Evolutionary conservation across 768 basidiomycete species (phyloP), one percentile per base, ranked within the genome.

Genomic region (Naganishia antarctica): DNA sequence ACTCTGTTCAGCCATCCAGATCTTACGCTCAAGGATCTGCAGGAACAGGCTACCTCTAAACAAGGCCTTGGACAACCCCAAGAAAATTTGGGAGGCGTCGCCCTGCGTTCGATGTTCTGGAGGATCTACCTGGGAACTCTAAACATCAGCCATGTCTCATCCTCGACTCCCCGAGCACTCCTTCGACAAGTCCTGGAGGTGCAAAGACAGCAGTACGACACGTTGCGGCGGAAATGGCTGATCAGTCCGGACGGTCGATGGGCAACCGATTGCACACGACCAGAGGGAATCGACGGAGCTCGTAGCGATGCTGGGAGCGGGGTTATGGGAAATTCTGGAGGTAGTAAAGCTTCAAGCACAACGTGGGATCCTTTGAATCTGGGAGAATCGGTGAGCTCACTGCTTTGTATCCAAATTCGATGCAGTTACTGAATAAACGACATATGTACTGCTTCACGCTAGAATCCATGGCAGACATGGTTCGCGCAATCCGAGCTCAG

Each of bases 391-490:
- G 68, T 69, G 29, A 25, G 68, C 62, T 2, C 1, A 16, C 32
- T 50, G 1, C 23, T 21, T 40, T 16, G 11, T 13, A 3, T 25
- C 32, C 9, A 34, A 43, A 59, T 26, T 25, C 9, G 43, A 2
- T 12, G 31, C 28, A 59, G 58, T 32, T 21, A n/a, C 28, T 29
- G 28, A 4, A 51, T n/a, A n/a, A n/a, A n/a, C n/a, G 15, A n/a
- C 25, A 13, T n/a, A 11, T 18, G n/a, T n/a, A n/a, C n/a, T n/a
- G n/a, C 43, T 12, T 28, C 4, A 2, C 0, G 5, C 11, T 26
- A 93, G 86, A 96, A 93, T 78, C 93, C 93, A 11, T 99, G 96
- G 96, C 88, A 85, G 70, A 84, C 85, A 49, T 98, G 91, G 90
- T 99, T 97, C 76, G 81, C 85, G 29, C 84, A 91, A 43, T 82